Percentiles rank a stretch among this genome's conserved stretches.
These are phyloP conservation scores for Thraustochytrium sp. DNA, from an alignment of 352 stramenopile genomes.

Conservation along the genomic window DNA sequence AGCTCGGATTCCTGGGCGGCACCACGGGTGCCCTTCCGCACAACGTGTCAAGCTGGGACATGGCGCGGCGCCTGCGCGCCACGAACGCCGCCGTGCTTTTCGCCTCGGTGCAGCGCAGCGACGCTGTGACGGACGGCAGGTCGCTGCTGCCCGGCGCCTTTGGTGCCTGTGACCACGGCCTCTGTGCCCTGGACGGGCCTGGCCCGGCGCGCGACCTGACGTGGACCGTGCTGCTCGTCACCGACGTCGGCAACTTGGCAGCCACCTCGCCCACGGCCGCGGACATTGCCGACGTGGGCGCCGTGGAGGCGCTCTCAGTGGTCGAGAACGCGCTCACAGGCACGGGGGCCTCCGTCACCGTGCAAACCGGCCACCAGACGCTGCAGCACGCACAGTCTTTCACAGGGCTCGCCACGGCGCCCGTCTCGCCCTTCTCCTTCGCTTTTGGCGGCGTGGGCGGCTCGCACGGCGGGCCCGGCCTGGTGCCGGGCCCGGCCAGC, in stretches of 20 bases:
- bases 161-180: conserved; percentile 60
- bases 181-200: conserved; percentile 66
- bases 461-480: conserved; percentile 51
- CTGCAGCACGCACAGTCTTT: conserved; percentile 51
- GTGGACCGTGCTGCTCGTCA: conserved; percentile 85
- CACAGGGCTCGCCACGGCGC: conserved; percentile 53
- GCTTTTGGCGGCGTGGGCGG: conserved; percentile 74
- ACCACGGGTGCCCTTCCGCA: conserved; percentile 61
- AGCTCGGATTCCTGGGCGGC: conserved; percentile 63
- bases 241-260: conserved; percentile 67
- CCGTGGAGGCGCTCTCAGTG: conserved; percentile 47
- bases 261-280: conserved; percentile 67
- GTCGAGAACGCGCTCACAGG: conserved; percentile 34
- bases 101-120: conserved; percentile 66
- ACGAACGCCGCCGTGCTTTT: conserved; percentile 57
- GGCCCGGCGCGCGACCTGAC: conserved; percentile 68
- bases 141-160: conserved; percentile 40
- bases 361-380: conserved; percentile 48
- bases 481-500: neutral
- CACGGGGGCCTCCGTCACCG: conserved; percentile 16
- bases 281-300: conserved; percentile 40
- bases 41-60: conserved; percentile 61
- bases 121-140: conserved; percentile 56
- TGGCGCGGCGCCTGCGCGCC: conserved; percentile 59
- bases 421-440: conserved; percentile 75